Conservation (phyloP, 192 early-diverging fungal species). For the Umbelopsis sp. region DNA sequence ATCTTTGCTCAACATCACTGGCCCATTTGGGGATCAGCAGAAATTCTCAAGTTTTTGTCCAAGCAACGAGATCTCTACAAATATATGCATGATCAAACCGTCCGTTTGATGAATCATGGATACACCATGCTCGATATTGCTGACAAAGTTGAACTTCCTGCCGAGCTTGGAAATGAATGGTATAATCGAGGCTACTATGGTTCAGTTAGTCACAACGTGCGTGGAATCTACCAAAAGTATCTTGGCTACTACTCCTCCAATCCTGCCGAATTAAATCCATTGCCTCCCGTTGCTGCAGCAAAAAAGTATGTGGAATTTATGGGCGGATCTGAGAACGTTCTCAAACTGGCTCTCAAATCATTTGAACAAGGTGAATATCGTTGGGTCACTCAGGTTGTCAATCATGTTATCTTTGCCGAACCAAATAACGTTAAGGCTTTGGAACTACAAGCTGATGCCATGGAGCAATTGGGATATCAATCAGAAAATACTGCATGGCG, state of each 20-base stretch:
- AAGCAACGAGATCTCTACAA: conserved; percentile 11
- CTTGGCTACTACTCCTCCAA: conserved; percentile 16
- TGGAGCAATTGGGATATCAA: not conserved
- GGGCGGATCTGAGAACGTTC: conserved; percentile 3
- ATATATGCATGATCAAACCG: conserved; percentile 7
- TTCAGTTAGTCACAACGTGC: not conserved
- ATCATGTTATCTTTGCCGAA: conserved; percentile 8
- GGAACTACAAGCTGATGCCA: not conserved
- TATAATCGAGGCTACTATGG: conserved; percentile 10
- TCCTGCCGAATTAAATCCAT: not conserved
- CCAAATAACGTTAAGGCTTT: not conserved
- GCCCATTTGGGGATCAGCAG: not conserved
- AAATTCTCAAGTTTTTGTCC: conserved; percentile 9
- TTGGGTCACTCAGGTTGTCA: conserved; percentile 1
- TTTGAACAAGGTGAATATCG: conserved; percentile 4
- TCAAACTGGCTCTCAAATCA: not conserved
- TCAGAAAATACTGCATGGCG: not conserved
- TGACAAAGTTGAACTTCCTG: not conserved
- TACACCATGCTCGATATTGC: not conserved
- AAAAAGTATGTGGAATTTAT: conserved; percentile 11
- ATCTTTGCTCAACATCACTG: conserved; percentile 14
- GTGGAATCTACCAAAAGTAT: conserved; percentile 10
- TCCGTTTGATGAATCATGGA: not conserved
- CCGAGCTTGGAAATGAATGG: not conserved
- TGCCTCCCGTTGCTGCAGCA: not conserved